Conservation (phyloP, 768 basidiomycete species). For the Xerocomellus dryophilus region DNA sequence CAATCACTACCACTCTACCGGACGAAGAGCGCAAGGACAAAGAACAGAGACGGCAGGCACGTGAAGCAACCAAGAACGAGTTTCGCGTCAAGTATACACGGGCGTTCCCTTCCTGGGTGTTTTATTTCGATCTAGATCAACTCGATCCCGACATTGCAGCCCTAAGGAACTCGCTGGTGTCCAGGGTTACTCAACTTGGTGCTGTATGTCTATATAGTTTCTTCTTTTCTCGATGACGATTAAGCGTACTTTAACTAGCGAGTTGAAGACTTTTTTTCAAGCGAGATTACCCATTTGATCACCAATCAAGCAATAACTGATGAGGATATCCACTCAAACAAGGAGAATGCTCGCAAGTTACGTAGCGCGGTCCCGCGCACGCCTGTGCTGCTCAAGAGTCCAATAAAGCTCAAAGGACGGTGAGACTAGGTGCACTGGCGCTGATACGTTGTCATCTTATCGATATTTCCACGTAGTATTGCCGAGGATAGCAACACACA, state of each 20-base stretch:
- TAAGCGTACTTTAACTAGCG: constrained; percentile 44
- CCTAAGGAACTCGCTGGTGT: constrained; percentile 43
- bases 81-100: constrained; percentile 82
- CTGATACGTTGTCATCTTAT: neutral
- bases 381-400: constrained; percentile 51
- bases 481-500: constrained; percentile 31
- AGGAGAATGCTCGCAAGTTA: constrained; percentile 58
- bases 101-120: constrained; percentile 80
- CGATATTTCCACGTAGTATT: constrained; percentile 16
- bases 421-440: constrained; percentile 30
- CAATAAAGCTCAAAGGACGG: constrained; percentile 60
- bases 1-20: constrained; percentile 19
- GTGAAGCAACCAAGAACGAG: constrained; percentile 58
- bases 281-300: constrained; percentile 83
- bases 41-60: constrained; percentile 48
- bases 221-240: neutral
- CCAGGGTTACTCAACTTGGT: constrained; percentile 64
- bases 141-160: constrained; percentile 37
- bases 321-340: constrained; percentile 45
- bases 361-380: constrained; percentile 25
- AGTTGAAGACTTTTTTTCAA: constrained; percentile 87
- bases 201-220: constrained; percentile 54
- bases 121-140: constrained; percentile 76
- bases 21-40: constrained; percentile 43
- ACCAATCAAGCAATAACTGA: constrained; percentile 50